Conservation (phyloP, 352 stramenopile genomes). For the Phytophthora parvispora region DNA sequence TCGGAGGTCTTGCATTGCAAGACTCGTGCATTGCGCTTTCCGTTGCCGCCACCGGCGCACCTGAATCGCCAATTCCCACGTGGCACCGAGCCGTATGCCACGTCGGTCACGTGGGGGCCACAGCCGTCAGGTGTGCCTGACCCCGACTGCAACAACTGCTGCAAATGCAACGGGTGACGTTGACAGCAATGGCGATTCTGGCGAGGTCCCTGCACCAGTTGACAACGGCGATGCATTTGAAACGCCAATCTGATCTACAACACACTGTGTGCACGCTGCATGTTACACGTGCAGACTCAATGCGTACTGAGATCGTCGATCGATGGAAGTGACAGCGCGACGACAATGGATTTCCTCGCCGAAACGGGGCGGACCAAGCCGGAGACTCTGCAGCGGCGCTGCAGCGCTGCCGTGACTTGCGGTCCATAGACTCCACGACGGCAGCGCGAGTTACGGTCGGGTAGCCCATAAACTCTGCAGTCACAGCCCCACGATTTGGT, state of each 20-base stretch:
- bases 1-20: neutral
- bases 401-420: neutral
- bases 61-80: conserved; percentile 25
- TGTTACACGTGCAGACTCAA: neutral
- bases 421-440: neutral
- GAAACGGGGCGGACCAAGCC: neutral
- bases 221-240: neutral
- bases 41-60: neutral
- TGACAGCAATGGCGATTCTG: neutral
- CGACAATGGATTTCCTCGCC: conserved; percentile 1
- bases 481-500: too few species aligned
- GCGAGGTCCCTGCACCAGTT: neutral
- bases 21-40: too few species aligned
- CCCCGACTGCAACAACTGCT: conserved; percentile 17
- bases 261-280: neutral
- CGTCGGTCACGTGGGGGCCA: neutral
- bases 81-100: conserved; percentile 5
- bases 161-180: neutral
- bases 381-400: neutral
- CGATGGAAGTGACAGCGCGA: neutral
- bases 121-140: conserved; percentile 13
- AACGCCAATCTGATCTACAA: neutral
- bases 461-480: too few species aligned
- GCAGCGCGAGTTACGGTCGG: too few species aligned
- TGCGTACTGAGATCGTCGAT: neutral